These are phyloP conservation scores for Didymella arachidicola DNA, from an alignment of 2,329 filamentous ascomycete species.

Conservation along the genomic window DNA sequence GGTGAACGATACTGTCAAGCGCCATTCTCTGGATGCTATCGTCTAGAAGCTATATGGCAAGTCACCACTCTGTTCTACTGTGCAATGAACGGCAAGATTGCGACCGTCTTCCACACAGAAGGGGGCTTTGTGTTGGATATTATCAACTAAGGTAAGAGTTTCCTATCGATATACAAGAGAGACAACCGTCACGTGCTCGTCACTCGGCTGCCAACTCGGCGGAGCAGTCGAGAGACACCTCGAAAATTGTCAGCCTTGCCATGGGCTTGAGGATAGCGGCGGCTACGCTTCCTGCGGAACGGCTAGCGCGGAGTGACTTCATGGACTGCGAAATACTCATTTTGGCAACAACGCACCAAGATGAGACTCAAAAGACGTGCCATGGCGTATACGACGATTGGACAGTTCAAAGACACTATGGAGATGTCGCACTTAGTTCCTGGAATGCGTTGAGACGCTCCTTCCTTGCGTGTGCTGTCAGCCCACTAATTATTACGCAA, in stretches of 20 bases:
- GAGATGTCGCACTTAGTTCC: conserved; percentile 2
- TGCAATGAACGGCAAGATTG: too few species aligned
- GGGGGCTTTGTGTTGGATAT: too few species aligned
- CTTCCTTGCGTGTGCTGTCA: conserved; percentile 27
- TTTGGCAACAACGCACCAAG: conserved; percentile 19
- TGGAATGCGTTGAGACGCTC: conserved; percentile 17
- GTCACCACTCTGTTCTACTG: too few species aligned
- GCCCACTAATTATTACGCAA: conserved; percentile 36
- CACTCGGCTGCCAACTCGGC: too few species aligned
- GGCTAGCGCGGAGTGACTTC: conserved; percentile 32
- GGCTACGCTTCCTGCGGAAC: conserved; percentile 41
- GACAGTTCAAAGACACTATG: neutral
- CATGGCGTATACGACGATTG: neutral
- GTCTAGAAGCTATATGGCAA: too few species aligned
- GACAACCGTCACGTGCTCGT: too few species aligned
- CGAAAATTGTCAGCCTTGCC: conserved; percentile 5
- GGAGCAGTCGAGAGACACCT: neutral
- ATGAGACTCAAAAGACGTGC: neutral
- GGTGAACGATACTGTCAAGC: too few species aligned
- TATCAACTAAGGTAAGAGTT: too few species aligned
- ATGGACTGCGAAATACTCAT: conserved; percentile 16
- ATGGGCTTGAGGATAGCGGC: conserved; percentile 32
- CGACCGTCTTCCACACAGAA: too few species aligned
- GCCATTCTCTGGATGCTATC: too few species aligned
- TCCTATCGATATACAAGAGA: too few species aligned